Base-by-base conservation (phyloP, 352 stramenopile genomes). In the Phytopythium chamaehyphon region DNA sequence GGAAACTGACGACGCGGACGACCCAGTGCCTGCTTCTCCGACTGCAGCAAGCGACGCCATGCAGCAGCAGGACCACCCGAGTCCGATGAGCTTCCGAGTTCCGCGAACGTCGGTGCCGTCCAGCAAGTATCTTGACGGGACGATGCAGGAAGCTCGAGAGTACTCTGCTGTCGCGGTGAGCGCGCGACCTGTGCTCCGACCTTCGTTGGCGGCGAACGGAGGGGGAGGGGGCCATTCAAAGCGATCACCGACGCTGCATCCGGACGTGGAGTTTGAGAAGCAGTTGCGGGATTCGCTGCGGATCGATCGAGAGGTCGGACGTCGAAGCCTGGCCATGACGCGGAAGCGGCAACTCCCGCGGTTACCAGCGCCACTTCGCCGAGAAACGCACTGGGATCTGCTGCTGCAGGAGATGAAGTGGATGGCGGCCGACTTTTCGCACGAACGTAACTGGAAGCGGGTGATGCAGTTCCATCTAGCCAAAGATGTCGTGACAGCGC, bases 331-430 rank as follows among this genome's bases (percentile, higher is more conserved):
- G 1, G 50, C 55, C 15, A 61, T 78, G 44, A 89, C 73, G 10
- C 55, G 80, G 6, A 93, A 93, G 57, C 70, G 83, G 2, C 83
- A 93, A 45, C 55, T 95, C 36, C 82, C 79, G 7, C 69, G 80
- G 24, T 40, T 91, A 15, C 49, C 65, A 15, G 81, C 70, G 10
- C 82, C 84, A 19, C 31, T 47, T 16, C 79, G 81, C 14, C 48
- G 55, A 4, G 84, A 87, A 40, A 76, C 80, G 26, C 91, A 98
- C 40, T 98, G 93, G 93, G 96, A 99, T 59, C 86, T 75, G 40
- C 40, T 98, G 6, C 63, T 99, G 8, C 84, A 98, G 33, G 96
- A 99, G 69, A 98, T 99, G 96, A 72, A 82, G 57, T 98, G 96
- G 92, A 90, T 98, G 77, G 89, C 95, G 22, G 90, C 83, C 5